phyloP scores from a whole-genome alignment of 805 yeast species.

The Cyberlindnera xylosilytica region DNA sequence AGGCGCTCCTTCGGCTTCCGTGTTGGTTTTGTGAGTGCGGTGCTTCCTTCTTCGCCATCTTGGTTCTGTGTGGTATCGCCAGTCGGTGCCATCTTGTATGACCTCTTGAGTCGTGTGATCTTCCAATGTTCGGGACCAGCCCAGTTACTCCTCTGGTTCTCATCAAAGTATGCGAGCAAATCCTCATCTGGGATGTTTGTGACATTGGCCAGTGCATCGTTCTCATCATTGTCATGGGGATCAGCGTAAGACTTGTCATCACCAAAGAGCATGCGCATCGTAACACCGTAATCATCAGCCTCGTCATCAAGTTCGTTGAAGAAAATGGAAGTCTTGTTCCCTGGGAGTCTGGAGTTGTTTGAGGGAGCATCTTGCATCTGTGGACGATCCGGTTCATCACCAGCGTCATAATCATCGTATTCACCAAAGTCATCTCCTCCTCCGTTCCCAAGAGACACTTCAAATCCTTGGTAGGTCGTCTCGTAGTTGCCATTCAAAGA shows the following conservation, averaged over 20 bases:
- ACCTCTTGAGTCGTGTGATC: slow-evolving; percentile 54
- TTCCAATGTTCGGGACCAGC: slow-evolving; percentile 95
- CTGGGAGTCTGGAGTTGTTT: slow-evolving; percentile 23
- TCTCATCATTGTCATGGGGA: slow-evolving; percentile 22
- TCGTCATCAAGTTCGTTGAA: slow-evolving; percentile 26
- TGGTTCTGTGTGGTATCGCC: not conserved
- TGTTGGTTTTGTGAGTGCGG: slow-evolving; percentile 14
- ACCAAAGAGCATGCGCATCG: slow-evolving; percentile 24
- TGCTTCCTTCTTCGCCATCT: slow-evolving; percentile 1
- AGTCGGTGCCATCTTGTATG: not conserved
- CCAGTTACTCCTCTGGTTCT: slow-evolving; percentile 69
- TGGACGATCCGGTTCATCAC: not conserved
- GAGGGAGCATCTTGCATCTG: not conserved
- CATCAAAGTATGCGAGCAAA: slow-evolving; percentile 79
- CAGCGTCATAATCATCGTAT: too few relatives aligned
- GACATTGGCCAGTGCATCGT: slow-evolving; percentile 24
- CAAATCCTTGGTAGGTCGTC: slow-evolving; percentile 15
- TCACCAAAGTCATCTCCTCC: too few relatives aligned
- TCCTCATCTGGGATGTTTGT: slow-evolving; percentile 49
- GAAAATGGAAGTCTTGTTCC: slow-evolving; percentile 27
- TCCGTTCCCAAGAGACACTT: too few relatives aligned
- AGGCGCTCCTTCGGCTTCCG: slow-evolving; percentile 34
- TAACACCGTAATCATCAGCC: slow-evolving; percentile 27
- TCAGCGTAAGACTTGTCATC: slow-evolving; percentile 24
- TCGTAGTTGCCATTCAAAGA: slow-evolving; percentile 10